phyloP scores from a whole-genome alignment of 2,329 filamentous ascomycete species.

The Colletotrichum trifolii region DNA sequence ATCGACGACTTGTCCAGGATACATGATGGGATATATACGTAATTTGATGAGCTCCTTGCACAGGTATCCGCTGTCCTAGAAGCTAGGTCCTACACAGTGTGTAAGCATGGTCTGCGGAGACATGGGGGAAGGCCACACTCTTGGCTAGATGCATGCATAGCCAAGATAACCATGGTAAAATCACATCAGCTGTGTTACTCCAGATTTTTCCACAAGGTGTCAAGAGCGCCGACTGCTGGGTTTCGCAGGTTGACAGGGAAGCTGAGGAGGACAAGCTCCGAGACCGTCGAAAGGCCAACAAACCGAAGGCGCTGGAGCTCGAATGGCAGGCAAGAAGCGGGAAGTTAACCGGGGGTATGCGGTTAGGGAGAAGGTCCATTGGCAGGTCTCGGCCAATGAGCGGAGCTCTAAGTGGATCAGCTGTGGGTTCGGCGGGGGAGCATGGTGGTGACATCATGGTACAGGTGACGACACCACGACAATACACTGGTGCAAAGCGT shows the following conservation, averaged over 20 bases:
- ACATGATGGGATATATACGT: constrained; percentile 32
- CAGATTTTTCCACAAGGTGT: background rate
- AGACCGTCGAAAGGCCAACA: background rate
- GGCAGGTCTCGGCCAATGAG: constrained; percentile 30
- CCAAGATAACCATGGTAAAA: background rate
- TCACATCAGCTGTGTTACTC: constrained; percentile 3
- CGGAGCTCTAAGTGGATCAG: constrained; percentile 3
- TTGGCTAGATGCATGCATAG: too few relatives aligned
- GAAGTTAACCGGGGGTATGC: constrained; percentile 22
- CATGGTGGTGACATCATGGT: constrained; percentile 55
- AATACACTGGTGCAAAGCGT: constrained; percentile 1
- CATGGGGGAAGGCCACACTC: too few relatives aligned
- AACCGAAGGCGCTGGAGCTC: constrained; percentile 15
- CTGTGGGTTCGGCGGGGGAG: constrained; percentile 33
- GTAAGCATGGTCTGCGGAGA: too few relatives aligned
- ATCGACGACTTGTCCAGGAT: background rate
- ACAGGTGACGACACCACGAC: constrained; percentile 48
- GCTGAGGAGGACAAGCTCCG: constrained; percentile 21
- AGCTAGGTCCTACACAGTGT: too few relatives aligned
- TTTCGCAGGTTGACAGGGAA: constrained; percentile 1
- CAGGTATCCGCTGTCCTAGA: background rate
- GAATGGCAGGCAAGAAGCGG: constrained; percentile 28
- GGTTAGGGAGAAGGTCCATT: constrained; percentile 21
- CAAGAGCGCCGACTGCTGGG: background rate
- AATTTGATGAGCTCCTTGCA: background rate